phyloP scores from a whole-genome alignment of 805 yeast genomes.

The Naumovozyma castellii region DNA sequence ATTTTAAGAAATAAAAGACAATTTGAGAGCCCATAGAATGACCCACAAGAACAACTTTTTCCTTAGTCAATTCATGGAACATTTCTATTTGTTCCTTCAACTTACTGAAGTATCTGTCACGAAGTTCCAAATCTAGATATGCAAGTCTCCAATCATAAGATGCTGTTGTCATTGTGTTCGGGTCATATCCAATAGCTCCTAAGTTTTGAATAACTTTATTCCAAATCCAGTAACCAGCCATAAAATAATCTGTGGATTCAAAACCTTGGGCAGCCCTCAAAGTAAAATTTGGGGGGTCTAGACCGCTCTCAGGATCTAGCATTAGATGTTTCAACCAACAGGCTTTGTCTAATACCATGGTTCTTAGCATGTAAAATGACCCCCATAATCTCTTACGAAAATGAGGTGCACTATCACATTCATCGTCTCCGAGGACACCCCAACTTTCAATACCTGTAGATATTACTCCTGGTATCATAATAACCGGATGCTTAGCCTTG shows the following conservation, averaged over 20 bases:
- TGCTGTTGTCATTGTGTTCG: conserved; percentile 82
- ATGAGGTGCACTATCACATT: conserved; percentile 75
- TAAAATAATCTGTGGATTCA: conserved; percentile 92
- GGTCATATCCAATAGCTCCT: conserved; percentile 90
- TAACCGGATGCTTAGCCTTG: conserved; percentile 61
- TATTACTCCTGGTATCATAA: conserved; percentile 92
- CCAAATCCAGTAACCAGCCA: conserved; percentile 99
- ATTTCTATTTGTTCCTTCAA: conserved; percentile 67
- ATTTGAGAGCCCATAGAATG: conserved; percentile 98
- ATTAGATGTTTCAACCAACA: conserved; percentile 92
- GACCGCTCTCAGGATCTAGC: conserved; percentile 83
- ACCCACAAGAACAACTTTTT: conserved; percentile 68
- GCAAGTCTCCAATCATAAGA: conserved; percentile 95
- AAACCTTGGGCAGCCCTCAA: conserved; percentile 91
- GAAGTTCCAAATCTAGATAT: conserved; percentile 73
- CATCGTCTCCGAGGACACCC: conserved; percentile 67
- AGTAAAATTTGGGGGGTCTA: conserved; percentile 78
- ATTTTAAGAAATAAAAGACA: conserved; percentile 77
- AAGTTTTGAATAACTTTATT: conserved; percentile 87
- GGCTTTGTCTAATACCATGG: conserved; percentile 82
- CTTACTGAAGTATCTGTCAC: conserved; percentile 79
- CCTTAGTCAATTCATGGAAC: conserved; percentile 40
- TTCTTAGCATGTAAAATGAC: conserved; percentile 84
- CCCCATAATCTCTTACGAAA: conserved; percentile 95
- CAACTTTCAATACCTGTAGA: conserved; percentile 93